Evolutionary conservation across 768 basidiomycete species (phyloP), one percentile per base, ranked within the genome.

Genomic region (Boletus tylopilopsis): DNA sequence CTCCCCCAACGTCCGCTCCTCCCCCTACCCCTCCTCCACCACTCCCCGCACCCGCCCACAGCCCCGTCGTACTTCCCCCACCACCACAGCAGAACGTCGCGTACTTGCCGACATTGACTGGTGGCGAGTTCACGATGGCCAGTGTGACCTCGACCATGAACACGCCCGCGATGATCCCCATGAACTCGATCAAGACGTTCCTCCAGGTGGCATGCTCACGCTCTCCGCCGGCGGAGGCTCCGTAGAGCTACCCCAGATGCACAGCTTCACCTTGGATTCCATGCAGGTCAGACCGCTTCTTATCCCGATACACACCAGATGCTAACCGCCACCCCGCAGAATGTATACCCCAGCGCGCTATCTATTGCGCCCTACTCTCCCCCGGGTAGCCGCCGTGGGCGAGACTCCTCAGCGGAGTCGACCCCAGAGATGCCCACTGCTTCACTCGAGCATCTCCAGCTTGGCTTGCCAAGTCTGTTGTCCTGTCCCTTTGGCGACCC

Each of bases 71-170:
- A 78, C 85, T 12, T 81, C 82, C 19, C 84, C 80, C 53, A 86
- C 87, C 58, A 82, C 86, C 62, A 79, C 78, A 30, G 67, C 64
- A 57, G 73, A 67, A 55, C 77, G 89, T 63, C 77, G 87, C 58
- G 86, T 91, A 58, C 76, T 91, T 53, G 88, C 86, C 29, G 89
- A 91, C 73, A 85, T 91, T 62, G 88, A 90, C 66, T 91, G 89
- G 88, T 90, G 88, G 88, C 79, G 75, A 60, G 87, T 90, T 57
- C 72, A 78, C 54, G 86, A 83, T 52, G 83, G 85, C 55, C 87
- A 91, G 71, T 76, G 74, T 68, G 60, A 59, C 47, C 56, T 37
- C 35, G 60, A 58, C 29, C 29, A 30, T 13, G 29, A 13, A 48
- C 67, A 66, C 38, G 49, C 45, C 44, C 67, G 50, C 18, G 61